Evolutionary conservation across 768 basidiomycete species (phyloP).

Genomic region (Ramaria sp.): DNA sequence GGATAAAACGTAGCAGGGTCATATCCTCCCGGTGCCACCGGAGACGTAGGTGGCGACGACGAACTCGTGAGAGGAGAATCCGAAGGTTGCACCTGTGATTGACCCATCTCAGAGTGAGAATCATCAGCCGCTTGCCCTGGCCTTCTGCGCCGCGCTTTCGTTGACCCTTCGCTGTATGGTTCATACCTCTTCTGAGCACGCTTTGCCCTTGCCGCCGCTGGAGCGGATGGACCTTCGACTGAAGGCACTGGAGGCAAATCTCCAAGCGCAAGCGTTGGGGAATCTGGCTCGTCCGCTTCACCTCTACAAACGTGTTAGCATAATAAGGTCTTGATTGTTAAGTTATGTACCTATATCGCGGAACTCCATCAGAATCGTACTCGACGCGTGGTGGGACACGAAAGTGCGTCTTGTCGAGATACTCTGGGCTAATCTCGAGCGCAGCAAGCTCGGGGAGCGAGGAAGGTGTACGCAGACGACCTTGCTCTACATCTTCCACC

Average conservation of each 20-base stretch:
- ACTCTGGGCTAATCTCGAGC: constrained; percentile 78
- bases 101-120: background rate
- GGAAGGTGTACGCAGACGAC: constrained; percentile 80
- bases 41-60: background rate
- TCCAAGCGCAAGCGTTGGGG: constrained; percentile 33
- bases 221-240: constrained; percentile 29
- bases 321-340: background rate
- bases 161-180: constrained; percentile 24
- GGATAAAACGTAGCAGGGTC: background rate
- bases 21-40: background rate
- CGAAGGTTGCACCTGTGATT: background rate
- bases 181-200: constrained; percentile 29
- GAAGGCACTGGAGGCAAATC: constrained; percentile 15
- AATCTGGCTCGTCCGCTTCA: constrained; percentile 62
- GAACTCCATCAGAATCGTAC: constrained; percentile 70
- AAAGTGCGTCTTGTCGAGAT: constrained; percentile 85
- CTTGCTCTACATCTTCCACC: constrained; percentile 81
- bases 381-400: constrained; percentile 86
- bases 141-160: constrained; percentile 3
- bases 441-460: constrained; percentile 79
- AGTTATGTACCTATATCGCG: constrained; percentile 43
- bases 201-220: constrained; percentile 24
- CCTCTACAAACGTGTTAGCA: constrained; percentile 29
- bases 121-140: background rate
- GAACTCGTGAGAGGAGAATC: constrained; percentile 1